Base-by-base conservation (phyloP, 1,284 basidiomycete species). In the Pholiota adiposa region DNA sequence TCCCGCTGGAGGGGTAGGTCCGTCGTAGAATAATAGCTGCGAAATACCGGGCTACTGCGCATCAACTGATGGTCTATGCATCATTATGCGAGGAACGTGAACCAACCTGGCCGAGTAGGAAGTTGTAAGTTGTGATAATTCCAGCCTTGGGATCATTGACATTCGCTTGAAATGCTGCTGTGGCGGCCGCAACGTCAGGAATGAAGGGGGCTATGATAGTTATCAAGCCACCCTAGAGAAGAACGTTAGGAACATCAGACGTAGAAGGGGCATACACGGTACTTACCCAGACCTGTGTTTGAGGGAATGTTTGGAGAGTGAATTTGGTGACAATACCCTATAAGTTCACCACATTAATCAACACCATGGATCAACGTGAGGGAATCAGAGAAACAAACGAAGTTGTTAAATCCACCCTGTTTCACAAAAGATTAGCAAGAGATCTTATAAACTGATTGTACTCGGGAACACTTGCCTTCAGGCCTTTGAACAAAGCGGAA, bases 301-400 rank as follows among this genome's bases (percentile, higher is more conserved):
- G 85, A 23, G 83, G 79, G 69, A 79, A 79, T 0, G 83, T 76
- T 62, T 80, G 77, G 27, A 88, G 63, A 0, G 79, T 85, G 68
- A 87, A 85, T 53, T 77, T 78, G 1, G 85, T 88, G 4, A 88
- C 84, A 34, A 88, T 83, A 1, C 85, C 86, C 85, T 88, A 29
- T 18, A 23, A 48, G 21, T 36, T 4, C 16, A 8, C 27, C 56
- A 41, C 44, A 29, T 51, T 43, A 21, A 43, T 21, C n/a, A 49
- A 44, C 6, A 31, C n/a, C n/a, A n/a, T n/a, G n/a, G n/a, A n/a
- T n/a, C n/a, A n/a, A n/a, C n/a, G 18, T 41, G 46, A 18, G 21
- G 2, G 16, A 14, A 16, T 25, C 4, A 12, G 29, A 36, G 34
- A 5, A 3, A 73, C 81, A 59, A 57, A 85, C 86, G 61, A 85